Evolutionary conservation across 768 basidiomycete genomes (phyloP), one percentile per base, ranked within the genome.

Genomic region (Melanogaster broomeanus): DNA sequence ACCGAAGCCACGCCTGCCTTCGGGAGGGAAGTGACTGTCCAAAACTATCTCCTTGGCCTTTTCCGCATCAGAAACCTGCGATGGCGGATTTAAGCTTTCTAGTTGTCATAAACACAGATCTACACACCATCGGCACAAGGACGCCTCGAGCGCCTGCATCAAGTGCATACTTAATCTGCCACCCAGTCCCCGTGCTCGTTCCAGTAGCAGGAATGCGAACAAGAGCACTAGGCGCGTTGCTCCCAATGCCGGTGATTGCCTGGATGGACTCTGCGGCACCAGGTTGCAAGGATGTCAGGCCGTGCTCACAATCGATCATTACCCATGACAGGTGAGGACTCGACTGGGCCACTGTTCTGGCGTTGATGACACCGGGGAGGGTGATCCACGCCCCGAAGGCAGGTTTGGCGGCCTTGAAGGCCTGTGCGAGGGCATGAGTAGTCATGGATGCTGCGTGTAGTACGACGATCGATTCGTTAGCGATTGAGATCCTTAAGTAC

Each of bases 121-220:
- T 31, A 49, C 71, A 33, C 57, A 87, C 84, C 84, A 88, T 84
- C 4, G 87, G 86, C 0, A 87, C 80, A 37, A 89, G 59, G 5
- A 87, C 69, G 0, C 87, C 85, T 24, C 75, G 72, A 16, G 85
- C 86, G 5, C 86, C 87, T 0, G 82, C 80, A 59, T 88, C 86
- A 27, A 88, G 74, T 1, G 81, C 85, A 53, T 82, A 75, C 68
- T 88, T 88, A 68, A 88, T 85, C 64, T 87, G 85, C 84, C 85
- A 87, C 49, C 75, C 74, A 3, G 82, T 82, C 55, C 80, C 78
- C 0, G 70, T 69, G 24, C 76, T 78, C 24, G 75, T 61, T 0
- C 84, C 85, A 2, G 85, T 87, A 8, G 84, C 84, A 7, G 86
- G 81, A 42, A 87, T 79, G 24, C 86, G 68, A 6, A 88, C 80